phyloP scores from a whole-genome alignment of 192 early-diverging fungal species.

The Backusella tuberculispora region DNA sequence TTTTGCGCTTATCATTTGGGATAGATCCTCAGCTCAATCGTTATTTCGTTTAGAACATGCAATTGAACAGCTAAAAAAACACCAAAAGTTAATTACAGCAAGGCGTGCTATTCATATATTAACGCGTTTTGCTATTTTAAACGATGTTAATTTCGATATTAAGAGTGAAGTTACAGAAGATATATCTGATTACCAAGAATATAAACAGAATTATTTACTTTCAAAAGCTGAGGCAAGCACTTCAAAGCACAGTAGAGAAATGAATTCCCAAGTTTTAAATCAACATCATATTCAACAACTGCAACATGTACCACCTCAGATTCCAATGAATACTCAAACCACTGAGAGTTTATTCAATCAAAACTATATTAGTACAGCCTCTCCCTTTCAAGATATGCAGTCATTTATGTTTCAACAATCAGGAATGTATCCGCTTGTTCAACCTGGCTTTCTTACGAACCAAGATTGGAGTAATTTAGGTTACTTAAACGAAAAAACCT shows the following conservation, averaged over 20 bases:
- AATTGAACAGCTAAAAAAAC: constrained; percentile 2
- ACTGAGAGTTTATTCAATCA: not conserved
- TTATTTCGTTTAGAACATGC: not conserved
- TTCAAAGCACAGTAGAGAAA: not conserved
- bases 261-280: not conserved
- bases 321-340: not conserved
- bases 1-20: constrained; percentile 1
- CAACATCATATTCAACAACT: not conserved
- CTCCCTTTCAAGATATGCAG: constrained; percentile 6
- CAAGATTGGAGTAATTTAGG: not conserved
- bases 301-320: not conserved
- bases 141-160: not conserved
- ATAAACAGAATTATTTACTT: not conserved
- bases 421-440: constrained; percentile 2
- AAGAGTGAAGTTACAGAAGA: constrained; percentile 1
- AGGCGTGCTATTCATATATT: not conserved
- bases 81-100: not conserved
- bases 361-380: not conserved
- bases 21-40: constrained; percentile 2
- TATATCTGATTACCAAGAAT: not conserved
- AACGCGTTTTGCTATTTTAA: not conserved
- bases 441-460: not conserved
- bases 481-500: not conserved
- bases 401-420: constrained; percentile 8
- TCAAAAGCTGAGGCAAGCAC: not conserved